Conservation (phyloP, 2,329 filamentous ascomycete species). For the Neofusicoccum sp. region DNA sequence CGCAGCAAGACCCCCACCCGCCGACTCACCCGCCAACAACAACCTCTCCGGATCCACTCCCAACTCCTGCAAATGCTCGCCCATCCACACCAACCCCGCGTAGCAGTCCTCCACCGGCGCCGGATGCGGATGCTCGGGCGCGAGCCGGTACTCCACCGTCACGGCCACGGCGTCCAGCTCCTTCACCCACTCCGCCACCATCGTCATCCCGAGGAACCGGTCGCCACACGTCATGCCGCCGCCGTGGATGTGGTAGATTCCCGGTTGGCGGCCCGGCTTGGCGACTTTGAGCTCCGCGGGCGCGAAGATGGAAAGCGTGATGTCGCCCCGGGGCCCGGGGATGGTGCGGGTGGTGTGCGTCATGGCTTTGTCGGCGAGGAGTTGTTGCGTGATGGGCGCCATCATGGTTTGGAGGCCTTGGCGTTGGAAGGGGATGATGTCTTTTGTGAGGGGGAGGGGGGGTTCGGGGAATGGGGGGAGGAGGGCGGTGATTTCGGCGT, state of each 20-base stretch:
- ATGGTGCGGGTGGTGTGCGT: not conserved
- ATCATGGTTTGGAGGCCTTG: too few species aligned
- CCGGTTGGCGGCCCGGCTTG: slow-evolving; percentile 24
- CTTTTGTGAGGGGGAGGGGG: too few species aligned
- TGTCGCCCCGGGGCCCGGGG: not conserved
- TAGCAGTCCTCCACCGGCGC: slow-evolving; percentile 42
- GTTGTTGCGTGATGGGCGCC: not conserved
- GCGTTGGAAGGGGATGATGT: too few species aligned
- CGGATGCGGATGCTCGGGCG: slow-evolving; percentile 43
- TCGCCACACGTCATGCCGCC: slow-evolving; percentile 41
- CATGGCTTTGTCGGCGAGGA: not conserved
- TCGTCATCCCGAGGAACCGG: slow-evolving; percentile 27
- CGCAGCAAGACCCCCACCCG: slow-evolving; percentile 45
- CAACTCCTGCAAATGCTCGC: slow-evolving; percentile 39
- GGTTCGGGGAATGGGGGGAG: too few species aligned
- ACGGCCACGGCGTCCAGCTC: slow-evolving; percentile 36
- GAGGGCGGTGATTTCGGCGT: too few species aligned
- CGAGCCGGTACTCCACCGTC: slow-evolving; percentile 44
- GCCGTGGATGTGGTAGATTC: slow-evolving; percentile 38
- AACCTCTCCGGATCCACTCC: slow-evolving; percentile 42
- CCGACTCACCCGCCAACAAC: slow-evolving; percentile 44
- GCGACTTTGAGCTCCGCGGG: slow-evolving; percentile 20
- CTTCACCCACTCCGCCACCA: slow-evolving; percentile 28
- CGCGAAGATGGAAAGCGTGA: not conserved
- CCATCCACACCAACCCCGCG: slow-evolving; percentile 39